These are phyloP conservation scores for Cytospora chrysosperma DNA, from an alignment of 2,329 filamentous ascomycete genomes.

Conservation along the genomic window DNA sequence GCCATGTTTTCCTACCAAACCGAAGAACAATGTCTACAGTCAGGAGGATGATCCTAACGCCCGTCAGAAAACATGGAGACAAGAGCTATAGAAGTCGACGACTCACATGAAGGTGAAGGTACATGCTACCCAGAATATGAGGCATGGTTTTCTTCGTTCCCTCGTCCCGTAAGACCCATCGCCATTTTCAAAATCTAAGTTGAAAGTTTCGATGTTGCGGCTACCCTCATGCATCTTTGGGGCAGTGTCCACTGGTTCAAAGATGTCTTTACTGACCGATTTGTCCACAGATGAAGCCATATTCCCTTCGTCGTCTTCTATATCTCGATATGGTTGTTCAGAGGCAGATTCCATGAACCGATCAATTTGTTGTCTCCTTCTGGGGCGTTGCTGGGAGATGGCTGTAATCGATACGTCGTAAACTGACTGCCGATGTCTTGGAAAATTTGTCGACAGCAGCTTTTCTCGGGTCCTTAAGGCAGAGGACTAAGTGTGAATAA, in stretches of 20 bases:
- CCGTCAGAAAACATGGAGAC: not conserved
- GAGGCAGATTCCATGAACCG: not conserved
- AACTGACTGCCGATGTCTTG: not conserved
- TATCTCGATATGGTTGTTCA: not conserved
- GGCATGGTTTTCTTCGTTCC: constrained; percentile 12
- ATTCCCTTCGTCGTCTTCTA: not conserved
- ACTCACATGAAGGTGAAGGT: constrained; percentile 13
- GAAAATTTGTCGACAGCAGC: not conserved
- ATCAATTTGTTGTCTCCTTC: not conserved
- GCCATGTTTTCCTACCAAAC: constrained; percentile 16
- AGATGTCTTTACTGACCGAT: constrained; percentile 16
- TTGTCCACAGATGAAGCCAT: constrained; percentile 5
- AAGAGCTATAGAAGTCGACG: not conserved
- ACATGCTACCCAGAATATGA: not conserved
- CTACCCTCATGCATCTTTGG: not conserved
- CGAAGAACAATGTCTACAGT: constrained; percentile 25
- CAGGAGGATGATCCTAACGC: constrained; percentile 6
- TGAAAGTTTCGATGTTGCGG: not conserved
- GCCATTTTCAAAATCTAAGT: not conserved
- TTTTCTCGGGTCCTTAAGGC: not conserved
- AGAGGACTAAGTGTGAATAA: not conserved
- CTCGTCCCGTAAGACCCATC: not conserved
- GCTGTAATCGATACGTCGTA: not conserved
- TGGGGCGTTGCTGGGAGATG: not conserved
- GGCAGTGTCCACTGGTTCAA: not conserved